A percentile compares a stretch with the other conserved stretches of the same genome.
Conservation (phyloP, 2,329 filamentous ascomycete genomes). For the Lasiodiplodia sp. region DNA sequence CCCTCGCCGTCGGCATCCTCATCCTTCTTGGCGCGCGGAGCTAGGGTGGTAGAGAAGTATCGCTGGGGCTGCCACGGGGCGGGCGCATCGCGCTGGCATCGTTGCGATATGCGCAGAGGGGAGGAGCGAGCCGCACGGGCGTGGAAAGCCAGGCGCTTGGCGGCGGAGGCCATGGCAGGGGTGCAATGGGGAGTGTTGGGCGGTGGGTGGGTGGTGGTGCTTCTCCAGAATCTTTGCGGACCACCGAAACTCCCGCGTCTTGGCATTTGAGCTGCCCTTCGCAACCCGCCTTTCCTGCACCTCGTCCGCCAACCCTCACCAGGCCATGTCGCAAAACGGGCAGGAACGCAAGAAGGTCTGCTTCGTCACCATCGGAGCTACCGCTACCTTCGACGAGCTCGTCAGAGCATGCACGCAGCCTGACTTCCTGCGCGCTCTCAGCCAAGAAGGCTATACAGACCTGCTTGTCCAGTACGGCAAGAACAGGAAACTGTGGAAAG, state of each 20-base stretch:
- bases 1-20: constrained; percentile 14
- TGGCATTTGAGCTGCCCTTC: constrained; percentile 12
- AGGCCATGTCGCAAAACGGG: neutral
- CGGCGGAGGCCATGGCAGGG: constrained; percentile 28
- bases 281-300: neutral
- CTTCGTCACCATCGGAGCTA: constrained; percentile 92
- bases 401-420: constrained; percentile 70
- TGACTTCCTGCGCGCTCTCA: constrained; percentile 69
- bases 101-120: neutral
- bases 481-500: constrained; percentile 61
- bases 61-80: constrained; percentile 21
- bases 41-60: constrained; percentile 22
- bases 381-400: constrained; percentile 79
- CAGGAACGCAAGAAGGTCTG: constrained; percentile 58
- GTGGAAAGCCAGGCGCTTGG: constrained; percentile 28
- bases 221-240: constrained; percentile 29
- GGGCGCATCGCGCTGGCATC: constrained; percentile 3
- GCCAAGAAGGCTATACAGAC: constrained; percentile 68
- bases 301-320: neutral
- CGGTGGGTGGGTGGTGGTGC: constrained; percentile 19
- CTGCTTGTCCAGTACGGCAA: constrained; percentile 83
- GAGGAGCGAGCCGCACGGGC: constrained; percentile 17
- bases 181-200: constrained; percentile 15
- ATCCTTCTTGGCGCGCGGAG: constrained; percentile 26
- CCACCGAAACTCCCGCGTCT: constrained; percentile 20